A percentile compares a stretch with the other conserved stretches of the same genome.
Conservation (phyloP, 805 yeast genomes). For the Cyberlindnera mrakii region DNA sequence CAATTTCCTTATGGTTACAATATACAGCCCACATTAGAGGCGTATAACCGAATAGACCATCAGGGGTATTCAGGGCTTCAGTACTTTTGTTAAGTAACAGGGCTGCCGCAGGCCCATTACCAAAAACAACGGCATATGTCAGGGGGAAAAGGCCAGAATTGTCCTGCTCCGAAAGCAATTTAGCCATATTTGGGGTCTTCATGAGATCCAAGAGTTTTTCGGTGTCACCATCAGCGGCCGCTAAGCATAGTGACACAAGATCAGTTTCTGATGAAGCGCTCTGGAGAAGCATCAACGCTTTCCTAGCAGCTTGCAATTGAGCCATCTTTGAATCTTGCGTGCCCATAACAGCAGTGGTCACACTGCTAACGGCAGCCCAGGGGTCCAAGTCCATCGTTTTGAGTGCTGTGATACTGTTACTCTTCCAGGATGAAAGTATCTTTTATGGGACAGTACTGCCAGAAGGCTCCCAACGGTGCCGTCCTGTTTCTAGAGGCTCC, state of each 20-base stretch:
- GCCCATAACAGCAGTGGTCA: background rate
- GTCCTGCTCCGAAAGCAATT: constrained; percentile 26
- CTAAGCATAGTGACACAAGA: constrained; percentile 24
- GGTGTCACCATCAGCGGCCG: constrained; percentile 34
- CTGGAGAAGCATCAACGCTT: constrained; percentile 10
- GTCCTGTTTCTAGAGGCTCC: too few species aligned
- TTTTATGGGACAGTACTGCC: background rate
- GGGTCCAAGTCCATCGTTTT: constrained; percentile 11
- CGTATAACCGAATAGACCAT: constrained; percentile 47
- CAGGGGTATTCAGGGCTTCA: constrained; percentile 24
- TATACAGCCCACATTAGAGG: constrained; percentile 87
- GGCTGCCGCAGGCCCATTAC: constrained; percentile 43
- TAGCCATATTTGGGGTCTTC: constrained; percentile 23
- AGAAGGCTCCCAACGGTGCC: too few species aligned
- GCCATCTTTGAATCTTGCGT: constrained; percentile 6
- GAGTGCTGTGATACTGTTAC: background rate
- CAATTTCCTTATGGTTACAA: constrained; percentile 49
- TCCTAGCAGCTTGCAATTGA: constrained; percentile 16
- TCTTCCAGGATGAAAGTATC: background rate
- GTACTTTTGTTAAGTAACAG: constrained; percentile 9
- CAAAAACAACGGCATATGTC: constrained; percentile 51
- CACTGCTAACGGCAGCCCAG: constrained; percentile 7
- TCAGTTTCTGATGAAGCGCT: constrained; percentile 4
- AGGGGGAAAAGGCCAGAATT: constrained; percentile 40
- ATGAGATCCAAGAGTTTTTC: constrained; percentile 13